phyloP scores from a whole-genome alignment of 2,329 filamentous ascomycete species.

The Hyphodiscus sp. region DNA sequence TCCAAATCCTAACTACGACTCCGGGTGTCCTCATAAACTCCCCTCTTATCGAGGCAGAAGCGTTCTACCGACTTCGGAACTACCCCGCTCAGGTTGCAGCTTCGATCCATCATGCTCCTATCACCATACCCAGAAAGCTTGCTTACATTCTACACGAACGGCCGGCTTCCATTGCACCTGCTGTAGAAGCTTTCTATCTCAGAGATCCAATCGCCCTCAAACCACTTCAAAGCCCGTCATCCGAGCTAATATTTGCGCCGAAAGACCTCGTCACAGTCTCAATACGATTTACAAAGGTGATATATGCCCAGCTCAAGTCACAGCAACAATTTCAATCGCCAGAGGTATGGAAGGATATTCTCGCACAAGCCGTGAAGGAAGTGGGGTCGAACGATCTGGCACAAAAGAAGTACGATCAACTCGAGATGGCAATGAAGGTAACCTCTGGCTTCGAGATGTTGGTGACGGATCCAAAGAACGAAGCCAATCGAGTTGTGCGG shows the following conservation, averaged over 20 bases:
- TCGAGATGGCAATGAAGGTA: conserved; percentile 83
- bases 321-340: conserved; percentile 73
- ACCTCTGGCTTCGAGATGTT: conserved; percentile 90
- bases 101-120: conserved; percentile 68
- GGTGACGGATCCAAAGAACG: conserved; percentile 57
- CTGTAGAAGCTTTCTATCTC: conserved; percentile 87
- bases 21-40: conserved; percentile 61
- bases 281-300: conserved; percentile 76
- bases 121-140: conserved; percentile 73
- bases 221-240: conserved; percentile 52
- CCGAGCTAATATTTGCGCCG: conserved; percentile 60
- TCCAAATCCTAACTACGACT: conserved; percentile 50
- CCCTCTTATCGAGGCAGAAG: conserved; percentile 72
- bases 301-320: conserved; percentile 84
- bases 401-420: conserved; percentile 18
- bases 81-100: conserved; percentile 71
- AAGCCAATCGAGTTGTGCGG: conserved; percentile 60
- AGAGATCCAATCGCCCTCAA: conserved; percentile 74
- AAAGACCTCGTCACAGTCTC: conserved; percentile 74
- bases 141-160: conserved; percentile 72
- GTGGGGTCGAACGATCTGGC: conserved; percentile 21
- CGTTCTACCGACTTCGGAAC: conserved; percentile 79
- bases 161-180: conserved; percentile 72
- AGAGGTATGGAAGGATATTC: conserved; percentile 40
- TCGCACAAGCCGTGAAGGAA: conserved; percentile 27